A percentile compares a stretch with the other conserved stretches of the same genome.
phyloP scores from a whole-genome alignment of 306 rosid species.

The Prinsepia uniflora region DNA sequence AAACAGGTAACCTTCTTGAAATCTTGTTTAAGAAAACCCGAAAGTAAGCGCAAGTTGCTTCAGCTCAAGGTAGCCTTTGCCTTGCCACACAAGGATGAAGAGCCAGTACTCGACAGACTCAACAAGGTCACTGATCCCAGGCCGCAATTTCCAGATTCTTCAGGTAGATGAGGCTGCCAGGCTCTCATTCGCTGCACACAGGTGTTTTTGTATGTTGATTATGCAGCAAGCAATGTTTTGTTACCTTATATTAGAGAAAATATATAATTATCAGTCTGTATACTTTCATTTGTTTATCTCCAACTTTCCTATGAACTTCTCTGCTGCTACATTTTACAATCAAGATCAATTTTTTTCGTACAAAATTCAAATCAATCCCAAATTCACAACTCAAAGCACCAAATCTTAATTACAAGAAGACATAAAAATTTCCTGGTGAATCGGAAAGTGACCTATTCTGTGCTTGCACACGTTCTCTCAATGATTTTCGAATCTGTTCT shows the following conservation, averaged over 20 bases:
- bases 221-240: conserved; percentile 4
- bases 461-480: conserved; percentile 96
- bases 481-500: conserved; percentile 92
- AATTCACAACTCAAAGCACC: conserved; percentile 18
- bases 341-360: background rate
- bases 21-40: conserved; percentile 50
- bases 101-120: background rate
- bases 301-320: background rate
- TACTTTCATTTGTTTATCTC: background rate
- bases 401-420: conserved; percentile 39
- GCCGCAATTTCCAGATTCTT: background rate
- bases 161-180: background rate
- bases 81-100: conserved; percentile 16
- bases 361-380: too few species aligned
- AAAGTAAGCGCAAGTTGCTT: conserved; percentile 33
- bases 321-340: background rate
- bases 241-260: conserved; percentile 10
- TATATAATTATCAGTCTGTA: background rate
- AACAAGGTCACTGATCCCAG: background rate
- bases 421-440: conserved; percentile 12
- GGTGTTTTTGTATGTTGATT: conserved; percentile 4
- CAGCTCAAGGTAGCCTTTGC: conserved; percentile 37
- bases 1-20: conserved; percentile 11
- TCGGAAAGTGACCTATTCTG: conserved; percentile 48
- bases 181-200: too few species aligned